Evolutionary conservation across 768 basidiomycete species (phyloP).

Genomic region (Mrakia blollopis): DNA sequence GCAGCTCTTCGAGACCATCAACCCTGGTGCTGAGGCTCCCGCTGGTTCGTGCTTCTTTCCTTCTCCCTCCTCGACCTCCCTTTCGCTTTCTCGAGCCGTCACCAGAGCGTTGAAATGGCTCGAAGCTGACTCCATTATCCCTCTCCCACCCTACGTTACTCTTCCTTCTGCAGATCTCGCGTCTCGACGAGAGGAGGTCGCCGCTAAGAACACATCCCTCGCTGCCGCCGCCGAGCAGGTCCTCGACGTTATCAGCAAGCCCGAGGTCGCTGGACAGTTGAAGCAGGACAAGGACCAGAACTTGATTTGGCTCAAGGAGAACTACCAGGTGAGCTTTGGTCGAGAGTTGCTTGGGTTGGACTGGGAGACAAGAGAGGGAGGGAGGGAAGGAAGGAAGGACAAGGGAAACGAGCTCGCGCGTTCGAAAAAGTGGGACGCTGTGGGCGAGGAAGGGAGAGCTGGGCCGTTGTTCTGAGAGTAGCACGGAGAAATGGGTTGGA

Average conservation of each 20-base stretch:
- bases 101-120: not conserved
- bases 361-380: too few relatives aligned
- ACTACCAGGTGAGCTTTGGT: conserved; percentile 65
- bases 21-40: conserved; percentile 66
- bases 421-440: too few relatives aligned
- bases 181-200: conserved; percentile 71
- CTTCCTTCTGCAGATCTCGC: conserved; percentile 63
- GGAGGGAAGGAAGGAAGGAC: not conserved
- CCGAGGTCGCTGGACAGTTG: conserved; percentile 87
- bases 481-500: too few relatives aligned
- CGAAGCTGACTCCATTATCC: not conserved
- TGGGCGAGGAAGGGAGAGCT: too few relatives aligned
- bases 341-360: not conserved
- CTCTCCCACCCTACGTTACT: not conserved
- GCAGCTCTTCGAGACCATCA: conserved; percentile 68
- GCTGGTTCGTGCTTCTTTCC: conserved; percentile 52
- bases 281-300: conserved; percentile 98
- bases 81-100: not conserved
- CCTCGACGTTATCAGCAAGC: conserved; percentile 91
- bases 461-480: too few relatives aligned
- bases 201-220: conserved; percentile 75
- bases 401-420: not conserved
- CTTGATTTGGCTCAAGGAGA: conserved; percentile 84
- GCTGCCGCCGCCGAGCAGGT: conserved; percentile 88
- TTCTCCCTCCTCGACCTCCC: too few relatives aligned